These are phyloP conservation scores for Fimicolochytrium jonesii DNA, from an alignment of 192 early-diverging fungal genomes.

Conservation along the genomic window DNA sequence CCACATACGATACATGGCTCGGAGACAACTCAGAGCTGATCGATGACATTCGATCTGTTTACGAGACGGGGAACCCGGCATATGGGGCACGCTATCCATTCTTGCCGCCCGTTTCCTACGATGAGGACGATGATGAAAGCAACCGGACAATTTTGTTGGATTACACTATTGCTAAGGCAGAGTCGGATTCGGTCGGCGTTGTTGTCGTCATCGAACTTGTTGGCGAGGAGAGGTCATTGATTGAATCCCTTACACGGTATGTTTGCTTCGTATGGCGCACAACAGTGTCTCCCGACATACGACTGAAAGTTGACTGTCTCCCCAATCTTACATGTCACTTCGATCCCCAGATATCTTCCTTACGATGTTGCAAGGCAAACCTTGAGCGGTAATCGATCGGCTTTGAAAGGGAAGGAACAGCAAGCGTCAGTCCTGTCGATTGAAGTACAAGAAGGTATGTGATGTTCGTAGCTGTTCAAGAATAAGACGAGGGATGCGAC, in stretches of 20 bases:
- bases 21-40: slow-evolving; percentile 27
- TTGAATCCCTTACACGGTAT: not conserved
- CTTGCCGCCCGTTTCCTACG: too few species aligned
- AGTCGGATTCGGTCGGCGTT: too few species aligned
- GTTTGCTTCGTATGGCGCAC: not conserved
- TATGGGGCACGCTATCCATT: too few species aligned
- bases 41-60: slow-evolving; percentile 31
- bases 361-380: slow-evolving; percentile 20
- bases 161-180: too few species aligned
- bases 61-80: too few species aligned
- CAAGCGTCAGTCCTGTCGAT: slow-evolving; percentile 19
- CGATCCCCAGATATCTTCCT: slow-evolving; percentile 23
- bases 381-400: slow-evolving; percentile 12
- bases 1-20: slow-evolving; percentile 45
- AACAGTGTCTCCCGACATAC: not conserved
- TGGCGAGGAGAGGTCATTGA: slow-evolving; percentile 18
- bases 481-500: too few species aligned
- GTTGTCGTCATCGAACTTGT: slow-evolving; percentile 30
- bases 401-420: slow-evolving; percentile 15
- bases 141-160: too few species aligned
- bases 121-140: too few species aligned
- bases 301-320: not conserved
- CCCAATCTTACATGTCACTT: too few species aligned
- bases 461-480: too few species aligned
- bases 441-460: slow-evolving; percentile 36